Conservation (phyloP, 768 basidiomycete species). For the Nevesoporus exiguus region DNA sequence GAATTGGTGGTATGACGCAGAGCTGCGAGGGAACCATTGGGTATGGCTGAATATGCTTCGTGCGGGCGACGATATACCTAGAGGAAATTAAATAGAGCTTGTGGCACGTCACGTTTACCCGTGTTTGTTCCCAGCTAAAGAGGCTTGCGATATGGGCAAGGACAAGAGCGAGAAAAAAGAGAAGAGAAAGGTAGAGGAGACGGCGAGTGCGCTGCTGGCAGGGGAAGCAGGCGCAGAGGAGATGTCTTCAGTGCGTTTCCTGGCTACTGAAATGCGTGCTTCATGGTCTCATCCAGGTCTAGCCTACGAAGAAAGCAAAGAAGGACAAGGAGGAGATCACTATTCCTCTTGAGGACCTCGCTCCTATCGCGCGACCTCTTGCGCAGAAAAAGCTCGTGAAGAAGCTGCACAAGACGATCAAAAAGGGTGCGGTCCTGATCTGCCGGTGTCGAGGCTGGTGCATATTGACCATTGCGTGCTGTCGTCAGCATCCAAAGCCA, state of each 20-base stretch:
- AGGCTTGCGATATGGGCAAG: constrained; percentile 49
- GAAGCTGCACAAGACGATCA: constrained; percentile 92
- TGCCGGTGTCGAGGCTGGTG: neutral
- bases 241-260: constrained; percentile 29
- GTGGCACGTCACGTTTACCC: constrained; percentile 20
- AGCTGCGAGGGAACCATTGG: constrained; percentile 70
- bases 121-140: neutral
- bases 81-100: constrained; percentile 32
- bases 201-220: constrained; percentile 13
- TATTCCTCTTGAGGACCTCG: constrained; percentile 77
- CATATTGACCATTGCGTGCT: neutral
- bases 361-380: constrained; percentile 91
- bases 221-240: constrained; percentile 51
- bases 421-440: constrained; percentile 58
- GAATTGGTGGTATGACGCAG: constrained; percentile 91
- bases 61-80: constrained; percentile 24
- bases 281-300: constrained; percentile 13
- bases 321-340: constrained; percentile 59
- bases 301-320: constrained; percentile 56
- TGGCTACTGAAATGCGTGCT: constrained; percentile 28
- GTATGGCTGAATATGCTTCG: constrained; percentile 62
- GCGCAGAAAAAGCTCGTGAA: constrained; percentile 92
- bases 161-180: constrained; percentile 77
- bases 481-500: constrained; percentile 77
- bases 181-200: constrained; percentile 56